Base-by-base conservation (phyloP, 179 eudicot species). In the Sideroxylon spinosum region DNA sequence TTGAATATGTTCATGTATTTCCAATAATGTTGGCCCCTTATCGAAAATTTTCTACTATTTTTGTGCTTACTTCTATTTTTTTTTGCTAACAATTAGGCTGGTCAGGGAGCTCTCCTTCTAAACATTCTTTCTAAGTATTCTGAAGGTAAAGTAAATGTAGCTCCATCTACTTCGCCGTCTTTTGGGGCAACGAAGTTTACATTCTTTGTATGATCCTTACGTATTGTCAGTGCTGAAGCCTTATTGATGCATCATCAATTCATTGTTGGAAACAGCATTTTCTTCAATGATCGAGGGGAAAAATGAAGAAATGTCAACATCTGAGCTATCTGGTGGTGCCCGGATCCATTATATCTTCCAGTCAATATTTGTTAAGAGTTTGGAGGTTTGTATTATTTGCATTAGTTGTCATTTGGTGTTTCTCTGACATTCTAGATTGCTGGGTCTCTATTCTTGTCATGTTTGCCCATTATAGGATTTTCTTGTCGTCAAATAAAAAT, bases 281-380 rank as follows among this genome's bases (percentile, higher is more conserved):
- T 87, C 90, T 79, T 91, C 97, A 52, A 83, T 91, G 92, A 83
- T 91, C 64, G 97, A 92, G 76, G 97, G 97, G 49, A 92, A 92
- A 85, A 84, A 83, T 80, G 93, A 91, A 84, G 93, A 88, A 79
- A 85, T 91, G 90, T 91, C 97, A 5, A 92, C 95, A 46, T 79
- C 90, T 71, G 97, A 92, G 88, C 85, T 92, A 68, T 89, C 90
- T 81, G 95, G 97, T 63, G 97, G 95, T 81, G 97, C 95, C 53
- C 84, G 97, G 77, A 84, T 92, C 32, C 95, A 91, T 80, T 91
- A 89, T 68, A 92, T 92, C 69, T 92, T 91, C 81, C 97, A 92
- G 81, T 88, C 84, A 53, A 91, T 91, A 64, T 92, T 84, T 80
- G 97, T 92, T 52, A 88, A 88, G 76, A 86, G 92, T 85, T 83